Evolutionary conservation across 805 yeast species (phyloP), one percentile per base, ranked within the genome.

Genomic region (Myxozyma lipomycoides): DNA sequence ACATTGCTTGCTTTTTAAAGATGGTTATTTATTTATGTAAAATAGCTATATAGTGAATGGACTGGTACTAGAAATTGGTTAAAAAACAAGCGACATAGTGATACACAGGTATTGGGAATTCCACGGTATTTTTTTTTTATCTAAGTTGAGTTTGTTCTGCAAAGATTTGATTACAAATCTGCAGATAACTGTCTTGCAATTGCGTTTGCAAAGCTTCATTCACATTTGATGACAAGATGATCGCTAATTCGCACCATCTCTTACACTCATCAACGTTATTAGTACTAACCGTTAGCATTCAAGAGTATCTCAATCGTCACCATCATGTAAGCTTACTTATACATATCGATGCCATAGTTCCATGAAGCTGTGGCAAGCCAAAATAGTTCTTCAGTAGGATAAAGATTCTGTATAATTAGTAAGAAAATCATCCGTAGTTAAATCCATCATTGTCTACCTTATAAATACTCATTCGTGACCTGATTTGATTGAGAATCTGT

Each of bases 271-370:
- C 19, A 19, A 48, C 22, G 22, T 51, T 43, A 39, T 45, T 43
- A 24, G 39, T 22, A 34, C 48, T 48, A 24, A 9, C 5, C 21
- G 12, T 6, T 30, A 6, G 18, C 39, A 28, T 15, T 12, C 12
- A 10, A n/a, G n/a, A n/a, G n/a, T n/a, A n/a, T 12, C 32, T 28
- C 32, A 28, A 28, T 28, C 12, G 12, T 12, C 32, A 12, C 7
- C 7, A 28, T 12, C n/a, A 35, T 28, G 15, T 39, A 15, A 2
- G 21, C 49, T 23, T 9, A 43, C 48, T 49, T 32, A 26, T 42
- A 43, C 41, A 49, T n/a, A 43, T 53, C 58, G 26, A 53, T 45
- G 9, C 54, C 58, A 26, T 38, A 40, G 35, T 53, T 53, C 54
- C 58, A 52, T 34, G 46, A 41, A 19, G 56, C 45, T 4, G 50